Conservation (phyloP, 176 grass and related monocot species). For the Aegilops longissima region DNA sequence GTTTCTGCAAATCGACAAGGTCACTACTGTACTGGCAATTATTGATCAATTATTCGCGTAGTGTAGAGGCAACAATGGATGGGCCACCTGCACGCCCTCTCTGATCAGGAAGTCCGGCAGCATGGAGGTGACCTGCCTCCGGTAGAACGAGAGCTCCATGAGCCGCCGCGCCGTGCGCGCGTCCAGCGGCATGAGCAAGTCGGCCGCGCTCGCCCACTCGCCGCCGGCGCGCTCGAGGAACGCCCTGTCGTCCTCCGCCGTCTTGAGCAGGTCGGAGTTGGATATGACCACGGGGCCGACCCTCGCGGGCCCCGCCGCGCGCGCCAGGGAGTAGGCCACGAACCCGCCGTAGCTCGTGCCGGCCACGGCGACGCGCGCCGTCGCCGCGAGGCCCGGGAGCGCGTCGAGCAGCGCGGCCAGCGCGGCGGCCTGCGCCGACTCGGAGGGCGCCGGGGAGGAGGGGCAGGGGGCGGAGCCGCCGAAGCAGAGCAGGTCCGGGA, state of each 20-base stretch:
- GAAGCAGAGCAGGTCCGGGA: conserved; percentile 86
- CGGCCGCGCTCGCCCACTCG: neutral
- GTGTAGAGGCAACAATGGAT: neutral
- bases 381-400: conserved; percentile 10
- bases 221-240: conserved; percentile 44
- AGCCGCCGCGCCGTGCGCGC: conserved; percentile 30
- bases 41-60: neutral
- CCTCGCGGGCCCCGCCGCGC: conserved; percentile 32
- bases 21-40: neutral
- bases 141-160: conserved; percentile 42
- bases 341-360: conserved; percentile 94
- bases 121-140: conserved; percentile 33
- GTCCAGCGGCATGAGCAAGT: conserved; percentile 57
- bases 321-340: conserved; percentile 73
- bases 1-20: conserved; percentile 45
- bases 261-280: conserved; percentile 78
- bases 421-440: conserved; percentile 56
- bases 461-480: conserved; percentile 48
- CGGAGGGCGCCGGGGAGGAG: conserved; percentile 36
- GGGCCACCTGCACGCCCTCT: conserved; percentile 35
- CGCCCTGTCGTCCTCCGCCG: conserved; percentile 49
- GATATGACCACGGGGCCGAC: conserved; percentile 66
- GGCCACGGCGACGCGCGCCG: conserved; percentile 34
- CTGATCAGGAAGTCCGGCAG: conserved; percentile 65
- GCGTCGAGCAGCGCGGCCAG: conserved; percentile 54